These are phyloP conservation scores for Thalassiosira profunda DNA, from an alignment of 108 stramenopile species.

Conservation along the genomic window DNA sequence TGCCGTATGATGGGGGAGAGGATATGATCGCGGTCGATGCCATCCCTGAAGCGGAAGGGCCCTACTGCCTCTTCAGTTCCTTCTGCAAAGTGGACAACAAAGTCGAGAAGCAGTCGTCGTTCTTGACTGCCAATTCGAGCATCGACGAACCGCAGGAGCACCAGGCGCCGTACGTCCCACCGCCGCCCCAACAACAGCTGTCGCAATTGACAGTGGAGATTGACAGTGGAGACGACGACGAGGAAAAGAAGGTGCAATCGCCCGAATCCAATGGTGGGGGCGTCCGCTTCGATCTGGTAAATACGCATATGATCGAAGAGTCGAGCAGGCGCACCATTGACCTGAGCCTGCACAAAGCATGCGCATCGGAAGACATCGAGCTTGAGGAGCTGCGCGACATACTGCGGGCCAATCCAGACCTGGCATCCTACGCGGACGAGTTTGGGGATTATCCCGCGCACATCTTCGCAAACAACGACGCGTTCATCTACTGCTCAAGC, in stretches of 20 bases:
- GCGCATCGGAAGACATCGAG: conserved; percentile 16
- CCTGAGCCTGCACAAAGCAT: conserved; percentile 17
- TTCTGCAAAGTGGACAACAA: not conserved
- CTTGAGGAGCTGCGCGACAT: conserved; percentile 13
- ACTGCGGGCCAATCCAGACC: conserved; percentile 3
- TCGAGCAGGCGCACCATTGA: not conserved
- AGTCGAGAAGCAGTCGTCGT: not conserved
- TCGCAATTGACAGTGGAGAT: not conserved
- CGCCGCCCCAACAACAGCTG: not conserved
- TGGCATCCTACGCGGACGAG: conserved; percentile 7
- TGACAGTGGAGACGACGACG: not conserved
- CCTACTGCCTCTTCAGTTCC: not conserved
- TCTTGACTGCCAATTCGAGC: not conserved
- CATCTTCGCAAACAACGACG: conserved; percentile 24
- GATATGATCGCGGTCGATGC: not conserved
- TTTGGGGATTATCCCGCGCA: conserved; percentile 23
- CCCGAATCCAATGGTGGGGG: not conserved
- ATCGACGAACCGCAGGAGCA: not conserved
- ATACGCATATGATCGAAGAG: not conserved
- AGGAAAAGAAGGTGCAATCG: not conserved
- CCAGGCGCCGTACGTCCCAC: not conserved
- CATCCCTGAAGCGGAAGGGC: not conserved
- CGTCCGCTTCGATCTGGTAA: too few species aligned
- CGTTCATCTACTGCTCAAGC: conserved; percentile 10
- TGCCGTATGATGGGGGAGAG: too few species aligned